Percentiles rank a stretch among this genome's conserved stretches.
phyloP scores from a whole-genome alignment of 371 early-diverging fungal species.

The Mortierella sp. region DNA sequence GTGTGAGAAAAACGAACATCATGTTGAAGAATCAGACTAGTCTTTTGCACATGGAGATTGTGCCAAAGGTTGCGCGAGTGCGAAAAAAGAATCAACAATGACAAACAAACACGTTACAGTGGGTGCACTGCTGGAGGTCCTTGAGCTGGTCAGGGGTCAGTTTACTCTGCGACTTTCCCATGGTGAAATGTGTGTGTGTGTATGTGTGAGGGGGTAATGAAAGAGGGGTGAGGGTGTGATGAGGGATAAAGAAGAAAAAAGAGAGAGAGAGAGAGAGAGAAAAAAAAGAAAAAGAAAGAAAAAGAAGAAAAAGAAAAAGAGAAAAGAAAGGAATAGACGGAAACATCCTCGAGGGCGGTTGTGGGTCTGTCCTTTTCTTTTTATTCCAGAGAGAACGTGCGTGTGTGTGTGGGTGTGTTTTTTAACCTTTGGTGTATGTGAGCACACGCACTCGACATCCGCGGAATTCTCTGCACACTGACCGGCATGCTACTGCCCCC shows the following conservation, averaged over 20 bases:
- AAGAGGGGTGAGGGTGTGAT: background rate
- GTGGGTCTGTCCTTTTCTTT: background rate
- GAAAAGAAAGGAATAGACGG: background rate
- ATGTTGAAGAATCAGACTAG: background rate
- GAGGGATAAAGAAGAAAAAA: background rate
- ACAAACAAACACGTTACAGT: conserved; percentile 74
- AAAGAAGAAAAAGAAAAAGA: background rate
- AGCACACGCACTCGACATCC: background rate
- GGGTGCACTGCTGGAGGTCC: conserved; percentile 83
- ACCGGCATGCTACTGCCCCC: no score
- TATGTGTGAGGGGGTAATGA: background rate
- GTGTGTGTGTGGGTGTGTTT: background rate
- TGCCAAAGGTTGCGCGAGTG: background rate
- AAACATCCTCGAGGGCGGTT: background rate
- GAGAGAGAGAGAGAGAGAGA: background rate
- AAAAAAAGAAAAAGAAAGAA: background rate
- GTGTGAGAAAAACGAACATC: background rate
- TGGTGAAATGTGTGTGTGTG: conserved; percentile 39
- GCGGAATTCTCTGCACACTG: background rate
- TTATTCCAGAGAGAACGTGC: no score
- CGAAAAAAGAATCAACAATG: no score
- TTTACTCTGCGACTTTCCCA: conserved; percentile 91
- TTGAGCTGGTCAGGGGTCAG: conserved; percentile 81
- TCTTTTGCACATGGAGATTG: background rate
- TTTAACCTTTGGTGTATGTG: background rate